A percentile compares a stretch with the other conserved stretches of the same genome.
Conservation (phyloP, 352 stramenopile genomes). For the Phytophthora hibernalis region DNA sequence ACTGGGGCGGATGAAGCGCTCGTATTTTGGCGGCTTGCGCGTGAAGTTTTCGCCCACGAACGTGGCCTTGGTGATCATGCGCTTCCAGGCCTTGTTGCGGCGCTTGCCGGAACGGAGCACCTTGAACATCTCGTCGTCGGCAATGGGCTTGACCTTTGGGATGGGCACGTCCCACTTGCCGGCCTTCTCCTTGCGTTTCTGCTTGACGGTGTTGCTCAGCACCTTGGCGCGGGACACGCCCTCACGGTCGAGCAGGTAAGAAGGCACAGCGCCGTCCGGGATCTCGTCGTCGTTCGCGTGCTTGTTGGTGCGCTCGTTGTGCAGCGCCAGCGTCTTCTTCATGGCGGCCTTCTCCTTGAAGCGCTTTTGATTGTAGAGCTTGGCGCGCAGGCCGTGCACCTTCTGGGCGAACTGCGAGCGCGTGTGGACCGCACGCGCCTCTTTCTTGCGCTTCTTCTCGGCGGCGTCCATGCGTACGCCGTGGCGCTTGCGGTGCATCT, state of each 20-base stretch:
- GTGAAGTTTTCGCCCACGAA: constrained; percentile 99
- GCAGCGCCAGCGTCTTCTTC: constrained; percentile 99
- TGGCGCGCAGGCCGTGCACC: constrained; percentile 97
- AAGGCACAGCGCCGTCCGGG: constrained; percentile 96
- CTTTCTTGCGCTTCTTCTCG: constrained; percentile 98
- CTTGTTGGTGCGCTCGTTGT: constrained; percentile 99
- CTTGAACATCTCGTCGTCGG: constrained; percentile 99
- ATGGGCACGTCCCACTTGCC: constrained; percentile 99
- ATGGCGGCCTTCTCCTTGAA: constrained; percentile 99
- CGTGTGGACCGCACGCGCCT: constrained; percentile 98
- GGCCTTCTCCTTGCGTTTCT: constrained; percentile 99
- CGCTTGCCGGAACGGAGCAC: constrained; percentile 97
- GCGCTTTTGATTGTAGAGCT: constrained; percentile 99
- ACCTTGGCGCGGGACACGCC: constrained; percentile 99
- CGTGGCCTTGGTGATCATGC: constrained; percentile 93
- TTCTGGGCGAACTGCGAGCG: constrained; percentile 98
- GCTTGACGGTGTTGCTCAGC: constrained; percentile 99
- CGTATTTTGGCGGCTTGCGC: constrained; percentile 99
- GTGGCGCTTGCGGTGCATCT: constrained; percentile 99
- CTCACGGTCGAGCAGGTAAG: constrained; percentile 99
- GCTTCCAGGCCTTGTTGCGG: constrained; percentile 93
- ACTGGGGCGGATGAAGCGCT: constrained; percentile 99
- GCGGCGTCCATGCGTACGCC: constrained; percentile 97
- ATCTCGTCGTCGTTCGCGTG: constrained; percentile 98
- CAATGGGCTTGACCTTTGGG: constrained; percentile 98